Evolutionary conservation across 305 asterid species (phyloP).

Genomic region (Galium porrigens): DNA sequence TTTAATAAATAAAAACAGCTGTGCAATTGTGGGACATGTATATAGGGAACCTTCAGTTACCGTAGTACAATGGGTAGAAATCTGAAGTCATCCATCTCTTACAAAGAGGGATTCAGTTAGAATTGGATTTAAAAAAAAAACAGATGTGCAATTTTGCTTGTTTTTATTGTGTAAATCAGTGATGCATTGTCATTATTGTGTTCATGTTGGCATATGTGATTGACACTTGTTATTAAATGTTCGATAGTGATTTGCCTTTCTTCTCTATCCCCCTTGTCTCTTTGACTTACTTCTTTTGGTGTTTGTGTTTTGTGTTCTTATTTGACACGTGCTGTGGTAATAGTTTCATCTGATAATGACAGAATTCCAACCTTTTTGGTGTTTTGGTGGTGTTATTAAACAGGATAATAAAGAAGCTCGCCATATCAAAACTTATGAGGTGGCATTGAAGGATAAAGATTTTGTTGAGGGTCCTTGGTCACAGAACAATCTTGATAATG

Average conservation of each 20-base stretch:
- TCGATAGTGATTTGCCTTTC: background rate
- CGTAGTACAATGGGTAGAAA: background rate
- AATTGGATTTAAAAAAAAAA: background rate
- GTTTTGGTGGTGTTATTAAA: constrained; percentile 11
- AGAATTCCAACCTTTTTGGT: background rate
- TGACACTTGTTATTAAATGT: background rate
- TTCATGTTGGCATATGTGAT: background rate
- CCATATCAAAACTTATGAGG: constrained; percentile 88
- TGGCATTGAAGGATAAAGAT: constrained; percentile 84
- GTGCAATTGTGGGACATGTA: background rate
- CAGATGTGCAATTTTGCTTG: background rate
- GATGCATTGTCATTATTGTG: too few species aligned
- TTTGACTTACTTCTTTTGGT: background rate
- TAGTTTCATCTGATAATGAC: background rate
- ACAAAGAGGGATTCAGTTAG: background rate
- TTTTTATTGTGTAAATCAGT: too few species aligned
- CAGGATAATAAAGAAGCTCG: constrained; percentile 97
- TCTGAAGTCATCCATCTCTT: background rate
- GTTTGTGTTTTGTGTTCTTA: too few species aligned
- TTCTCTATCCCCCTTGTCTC: background rate
- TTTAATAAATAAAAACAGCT: background rate
- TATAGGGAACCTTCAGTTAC: background rate
- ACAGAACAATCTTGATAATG: constrained; percentile 91
- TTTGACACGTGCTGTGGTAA: background rate
- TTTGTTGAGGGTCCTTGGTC: constrained; percentile 98